phyloP scores from a whole-genome alignment of 2,329 filamentous ascomycete genomes.

The Apiospora pterosperma region DNA sequence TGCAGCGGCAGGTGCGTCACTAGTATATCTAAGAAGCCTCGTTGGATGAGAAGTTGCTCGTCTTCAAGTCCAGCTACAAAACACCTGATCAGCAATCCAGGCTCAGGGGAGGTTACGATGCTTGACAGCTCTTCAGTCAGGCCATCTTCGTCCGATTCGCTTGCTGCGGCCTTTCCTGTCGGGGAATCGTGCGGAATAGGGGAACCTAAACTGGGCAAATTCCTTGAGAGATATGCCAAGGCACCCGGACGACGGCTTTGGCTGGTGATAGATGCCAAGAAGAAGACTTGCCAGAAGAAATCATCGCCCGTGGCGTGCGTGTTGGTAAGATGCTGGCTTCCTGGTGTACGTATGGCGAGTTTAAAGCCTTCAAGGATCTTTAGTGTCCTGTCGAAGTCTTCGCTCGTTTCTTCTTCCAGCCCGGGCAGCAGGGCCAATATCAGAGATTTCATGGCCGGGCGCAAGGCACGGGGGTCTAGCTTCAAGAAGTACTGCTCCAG shows the following conservation, averaged over 20 bases:
- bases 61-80: slow-evolving; percentile 89
- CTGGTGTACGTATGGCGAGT: slow-evolving; percentile 55
- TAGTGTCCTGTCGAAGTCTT: slow-evolving; percentile 90
- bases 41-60: slow-evolving; percentile 85
- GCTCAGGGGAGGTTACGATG: slow-evolving; percentile 83
- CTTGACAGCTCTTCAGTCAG: slow-evolving; percentile 54
- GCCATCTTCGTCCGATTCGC: slow-evolving; percentile 32
- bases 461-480: slow-evolving; percentile 66
- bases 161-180: slow-evolving; percentile 25
- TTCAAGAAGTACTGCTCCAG: slow-evolving; percentile 77
- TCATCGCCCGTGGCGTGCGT: slow-evolving; percentile 65
- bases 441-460: slow-evolving; percentile 86
- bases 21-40: slow-evolving; percentile 88
- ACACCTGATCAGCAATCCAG: slow-evolving; percentile 82
- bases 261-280: slow-evolving; percentile 88
- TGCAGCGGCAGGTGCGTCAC: slow-evolving; percentile 87
- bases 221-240: slow-evolving; percentile 78
- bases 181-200: slow-evolving; percentile 28
- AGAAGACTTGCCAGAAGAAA: slow-evolving; percentile 98
- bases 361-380: slow-evolving; percentile 77
- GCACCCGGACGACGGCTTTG: slow-evolving; percentile 80
- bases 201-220: slow-evolving; percentile 68
- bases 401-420: slow-evolving; percentile 91
- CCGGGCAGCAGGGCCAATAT: slow-evolving; percentile 87
- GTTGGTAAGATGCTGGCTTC: slow-evolving; percentile 46